These are phyloP conservation scores for Pseudomonodictys pantanalensis DNA, from an alignment of 495 filamentous ascomycete species.

Conservation along the genomic window DNA sequence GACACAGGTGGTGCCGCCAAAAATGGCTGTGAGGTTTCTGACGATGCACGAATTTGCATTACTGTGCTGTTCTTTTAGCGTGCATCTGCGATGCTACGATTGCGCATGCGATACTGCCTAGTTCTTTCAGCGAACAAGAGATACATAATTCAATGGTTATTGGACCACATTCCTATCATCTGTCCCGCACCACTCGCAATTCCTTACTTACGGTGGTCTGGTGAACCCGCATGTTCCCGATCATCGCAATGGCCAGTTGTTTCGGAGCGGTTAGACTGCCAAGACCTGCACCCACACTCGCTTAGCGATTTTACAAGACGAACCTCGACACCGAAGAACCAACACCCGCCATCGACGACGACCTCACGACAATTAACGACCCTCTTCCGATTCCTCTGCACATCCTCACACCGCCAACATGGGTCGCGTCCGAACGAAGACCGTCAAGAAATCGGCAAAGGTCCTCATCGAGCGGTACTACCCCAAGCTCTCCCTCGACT, in stretches of 20 bases:
- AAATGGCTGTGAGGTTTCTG: too few relatives aligned
- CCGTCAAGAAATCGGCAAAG: conserved; percentile 99
- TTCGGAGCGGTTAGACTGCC: neutral
- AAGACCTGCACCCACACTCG: neutral
- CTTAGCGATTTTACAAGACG: neutral
- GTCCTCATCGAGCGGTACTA: conserved; percentile 99
- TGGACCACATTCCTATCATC: too few relatives aligned
- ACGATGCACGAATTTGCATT: too few relatives aligned
- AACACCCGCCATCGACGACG: neutral
- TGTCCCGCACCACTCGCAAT: conserved; percentile 8
- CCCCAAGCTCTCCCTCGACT: conserved; percentile 97
- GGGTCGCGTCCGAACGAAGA: conserved; percentile 97
- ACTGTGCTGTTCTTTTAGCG: too few relatives aligned
- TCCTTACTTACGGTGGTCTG: too few relatives aligned
- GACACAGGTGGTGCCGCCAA: too few relatives aligned
- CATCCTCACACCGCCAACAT: conserved; percentile 61
- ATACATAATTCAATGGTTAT: too few relatives aligned
- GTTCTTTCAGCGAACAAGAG: too few relatives aligned
- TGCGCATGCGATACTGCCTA: too few relatives aligned
- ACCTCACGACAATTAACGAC: neutral
- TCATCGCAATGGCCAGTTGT: too few relatives aligned
- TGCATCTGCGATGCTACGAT: too few relatives aligned
- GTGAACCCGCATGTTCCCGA: too few relatives aligned
- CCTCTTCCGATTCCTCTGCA: neutral
- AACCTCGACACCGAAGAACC: conserved; percentile 10